Evolutionary conservation across 2,329 filamentous ascomycete species (phyloP), one percentile per base, ranked within the genome.

Genomic region (Tolypocladium inflatum): DNA sequence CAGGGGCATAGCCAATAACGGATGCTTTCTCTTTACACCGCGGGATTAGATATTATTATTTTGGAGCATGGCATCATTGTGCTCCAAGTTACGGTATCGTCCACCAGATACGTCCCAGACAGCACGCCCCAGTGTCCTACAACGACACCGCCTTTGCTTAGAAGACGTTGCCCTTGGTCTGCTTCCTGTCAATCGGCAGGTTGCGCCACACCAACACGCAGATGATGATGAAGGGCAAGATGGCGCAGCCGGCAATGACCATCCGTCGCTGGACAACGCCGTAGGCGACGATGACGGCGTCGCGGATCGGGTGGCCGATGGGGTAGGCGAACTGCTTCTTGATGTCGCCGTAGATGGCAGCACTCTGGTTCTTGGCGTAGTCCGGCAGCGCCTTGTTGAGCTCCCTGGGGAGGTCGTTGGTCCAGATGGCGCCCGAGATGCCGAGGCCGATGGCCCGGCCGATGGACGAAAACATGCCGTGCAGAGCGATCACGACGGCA

Each of bases 391-490:
- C 67, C 23, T 68, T 65, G 58, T 68, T 61, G 7, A 82, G 70
- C 50, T 74, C 72, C 13, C 57, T 62, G 6, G 77, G 76, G 51
- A 83, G 71, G 21, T 77, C 70, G 65, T 80, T 80, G 10, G 80
- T 82, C 84, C 84, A 87, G 58, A 88, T 78, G 10, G 81, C 81
- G 2, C 81, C 82, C 1, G 83, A 81, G 59, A 87, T 78, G 39
- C 82, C 80, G 10, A 76, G 74, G 11, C 82, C 82, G 4, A 84
- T 76, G 2, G 81, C 78, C 30, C 79, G 78, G 55, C 83, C 83
- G 63, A 86, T 78, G 55, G 79, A 79, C 60, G 83, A 80, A 37
- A 83, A 80, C 10, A 86, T 77, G 21, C 81, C 73, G 64, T 81
- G 80, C 59, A 87, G 74, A 2, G 82, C 82, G 2, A 84, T 76